Evolutionary conservation across 108 stramenopile genomes (phyloP).

Genomic region (Pseudonitzschia delicatissima): DNA sequence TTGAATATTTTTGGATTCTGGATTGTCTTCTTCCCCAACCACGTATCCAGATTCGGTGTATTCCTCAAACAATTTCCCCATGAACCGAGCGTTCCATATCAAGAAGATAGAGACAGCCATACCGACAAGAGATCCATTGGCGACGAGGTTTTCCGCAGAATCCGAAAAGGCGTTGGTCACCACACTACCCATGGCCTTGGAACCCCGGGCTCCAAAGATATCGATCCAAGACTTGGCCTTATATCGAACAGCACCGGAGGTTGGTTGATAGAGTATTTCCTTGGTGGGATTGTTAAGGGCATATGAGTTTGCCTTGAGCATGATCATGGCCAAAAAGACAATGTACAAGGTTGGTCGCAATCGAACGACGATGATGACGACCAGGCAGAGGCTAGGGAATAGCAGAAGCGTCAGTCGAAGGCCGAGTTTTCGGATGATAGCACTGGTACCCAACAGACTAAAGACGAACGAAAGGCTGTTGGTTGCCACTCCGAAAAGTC

Average conservation of each 20-base stretch:
- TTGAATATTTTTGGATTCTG: slow-evolving; percentile 49
- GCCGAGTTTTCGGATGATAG: slow-evolving; percentile 93
- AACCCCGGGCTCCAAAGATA: slow-evolving; percentile 94
- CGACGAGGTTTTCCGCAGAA: slow-evolving; percentile 68
- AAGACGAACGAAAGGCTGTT: slow-evolving; percentile 91
- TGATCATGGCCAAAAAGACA: slow-evolving; percentile 94
- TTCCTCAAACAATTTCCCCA: slow-evolving; percentile 92
- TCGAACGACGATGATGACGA: slow-evolving; percentile 84
- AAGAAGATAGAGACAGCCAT: slow-evolving; percentile 88
- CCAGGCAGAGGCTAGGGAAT: slow-evolving; percentile 87
- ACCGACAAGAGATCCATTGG: slow-evolving; percentile 89
- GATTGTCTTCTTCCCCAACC: slow-evolving; percentile 76
- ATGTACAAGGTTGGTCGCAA: slow-evolving; percentile 81
- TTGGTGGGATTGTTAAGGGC: slow-evolving; percentile 97
- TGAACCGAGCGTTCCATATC: slow-evolving; percentile 92
- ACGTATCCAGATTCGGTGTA: slow-evolving; percentile 89
- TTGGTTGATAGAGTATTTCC: slow-evolving; percentile 96
- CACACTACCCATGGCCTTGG: slow-evolving; percentile 92
- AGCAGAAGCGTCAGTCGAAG: slow-evolving; percentile 86
- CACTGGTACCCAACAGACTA: slow-evolving; percentile 91
- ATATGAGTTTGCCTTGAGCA: slow-evolving; percentile 94
- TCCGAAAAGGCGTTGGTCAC: slow-evolving; percentile 93
- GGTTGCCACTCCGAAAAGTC: slow-evolving; percentile 94
- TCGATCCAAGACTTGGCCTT: slow-evolving; percentile 99
- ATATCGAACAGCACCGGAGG: slow-evolving; percentile 90